Evolutionary conservation across 2,329 filamentous ascomycete species (phyloP).

Genomic region (Neurospora crassa): DNA sequence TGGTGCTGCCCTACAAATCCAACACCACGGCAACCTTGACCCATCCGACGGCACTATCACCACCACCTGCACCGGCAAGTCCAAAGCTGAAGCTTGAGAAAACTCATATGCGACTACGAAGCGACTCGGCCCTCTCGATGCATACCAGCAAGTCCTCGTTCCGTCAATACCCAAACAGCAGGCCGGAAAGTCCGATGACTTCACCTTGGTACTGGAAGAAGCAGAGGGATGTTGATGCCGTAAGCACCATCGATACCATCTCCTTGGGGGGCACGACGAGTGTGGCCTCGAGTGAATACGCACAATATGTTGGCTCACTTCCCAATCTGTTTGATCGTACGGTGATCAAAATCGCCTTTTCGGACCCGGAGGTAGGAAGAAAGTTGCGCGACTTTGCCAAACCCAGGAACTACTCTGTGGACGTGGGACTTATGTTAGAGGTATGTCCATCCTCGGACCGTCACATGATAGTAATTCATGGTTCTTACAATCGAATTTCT

Average conservation of each 20-base stretch:
- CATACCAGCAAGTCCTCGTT: conserved; percentile 34
- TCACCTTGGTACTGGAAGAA: conserved; percentile 11
- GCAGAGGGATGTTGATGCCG: conserved; percentile 5
- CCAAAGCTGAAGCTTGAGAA: conserved; percentile 13
- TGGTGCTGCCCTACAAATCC: conserved; percentile 6
- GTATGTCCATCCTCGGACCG: conserved; percentile 17
- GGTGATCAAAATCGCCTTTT: conserved; percentile 40
- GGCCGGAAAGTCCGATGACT: conserved; percentile 27
- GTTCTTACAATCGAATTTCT: conserved; percentile 17
- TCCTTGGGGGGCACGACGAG: conserved; percentile 2
- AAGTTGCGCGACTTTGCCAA: conserved; percentile 41
- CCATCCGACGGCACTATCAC: conserved; percentile 15
- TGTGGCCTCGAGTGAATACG: conserved; percentile 1
- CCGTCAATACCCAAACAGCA: conserved; percentile 38
- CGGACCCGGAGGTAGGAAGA: conserved; percentile 35
- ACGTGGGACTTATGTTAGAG: conserved; percentile 40
- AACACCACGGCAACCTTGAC: conserved; percentile 6
- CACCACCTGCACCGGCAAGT: conserved; percentile 17
- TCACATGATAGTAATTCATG: not conserved
- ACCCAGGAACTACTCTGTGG: conserved; percentile 34
- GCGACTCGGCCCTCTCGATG: conserved; percentile 36
- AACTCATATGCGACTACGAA: conserved; percentile 26
- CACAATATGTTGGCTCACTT: conserved; percentile 14
- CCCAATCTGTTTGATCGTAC: conserved; percentile 40
- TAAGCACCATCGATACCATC: conserved; percentile 14